phyloP scores from a whole-genome alignment of 2,329 filamentous ascomycete species.

The Alternaria ethzedia region DNA sequence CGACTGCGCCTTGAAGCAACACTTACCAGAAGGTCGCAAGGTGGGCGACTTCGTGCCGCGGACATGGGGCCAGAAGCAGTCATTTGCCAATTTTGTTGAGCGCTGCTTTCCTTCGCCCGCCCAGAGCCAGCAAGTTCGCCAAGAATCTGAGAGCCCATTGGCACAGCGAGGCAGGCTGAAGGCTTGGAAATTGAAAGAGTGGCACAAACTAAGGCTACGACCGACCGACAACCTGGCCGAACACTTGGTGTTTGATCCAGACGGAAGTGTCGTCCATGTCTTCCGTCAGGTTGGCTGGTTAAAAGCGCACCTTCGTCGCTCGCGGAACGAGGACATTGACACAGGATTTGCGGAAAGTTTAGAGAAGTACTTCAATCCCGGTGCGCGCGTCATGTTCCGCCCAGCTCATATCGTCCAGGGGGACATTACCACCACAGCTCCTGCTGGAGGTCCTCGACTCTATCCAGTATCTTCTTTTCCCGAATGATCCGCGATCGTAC shows the following conservation, averaged over 20 bases:
- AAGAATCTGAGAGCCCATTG: neutral
- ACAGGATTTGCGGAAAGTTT: neutral
- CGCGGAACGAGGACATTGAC: neutral
- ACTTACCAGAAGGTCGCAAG: no score
- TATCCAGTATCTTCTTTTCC: neutral
- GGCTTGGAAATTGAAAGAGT: neutral
- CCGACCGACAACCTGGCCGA: neutral
- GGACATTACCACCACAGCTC: neutral
- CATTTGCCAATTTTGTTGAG: neutral
- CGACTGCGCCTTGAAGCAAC: neutral
- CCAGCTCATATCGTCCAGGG: neutral
- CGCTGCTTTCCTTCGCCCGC: accelerated
- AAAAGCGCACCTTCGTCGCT: neutral
- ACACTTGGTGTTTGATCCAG: neutral
- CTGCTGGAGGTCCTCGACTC: neutral
- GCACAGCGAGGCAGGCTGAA: neutral
- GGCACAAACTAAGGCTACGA: neutral
- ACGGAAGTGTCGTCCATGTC: neutral
- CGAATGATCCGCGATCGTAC: neutral
- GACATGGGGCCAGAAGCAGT: neutral
- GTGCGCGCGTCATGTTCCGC: no score
- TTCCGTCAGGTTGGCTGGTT: neutral
- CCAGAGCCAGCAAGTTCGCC: neutral
- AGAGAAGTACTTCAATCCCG: no score
- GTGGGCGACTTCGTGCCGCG: no score